phyloP scores from a whole-genome alignment of 495 filamentous ascomycete genomes.

The Penicillium cosmopolitanum region DNA sequence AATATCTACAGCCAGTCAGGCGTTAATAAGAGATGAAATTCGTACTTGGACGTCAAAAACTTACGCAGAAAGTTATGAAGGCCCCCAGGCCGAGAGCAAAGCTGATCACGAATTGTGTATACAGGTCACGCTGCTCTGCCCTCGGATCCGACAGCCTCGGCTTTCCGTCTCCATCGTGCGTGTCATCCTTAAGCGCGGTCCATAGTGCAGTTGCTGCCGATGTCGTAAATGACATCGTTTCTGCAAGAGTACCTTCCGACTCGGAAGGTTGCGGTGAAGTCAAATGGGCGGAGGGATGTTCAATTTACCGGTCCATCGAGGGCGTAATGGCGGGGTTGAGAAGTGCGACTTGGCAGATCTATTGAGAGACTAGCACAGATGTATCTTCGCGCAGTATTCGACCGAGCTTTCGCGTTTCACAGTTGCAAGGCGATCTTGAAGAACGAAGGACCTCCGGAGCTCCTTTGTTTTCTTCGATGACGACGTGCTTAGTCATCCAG shows the following conservation, averaged over 20 bases:
- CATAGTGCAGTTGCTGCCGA: slow-evolving; percentile 33
- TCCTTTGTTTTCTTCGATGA: slow-evolving; percentile 11
- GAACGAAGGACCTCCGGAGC: neutral
- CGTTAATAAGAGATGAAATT: neutral
- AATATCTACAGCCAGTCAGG: slow-evolving; percentile 55
- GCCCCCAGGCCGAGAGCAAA: slow-evolving; percentile 58
- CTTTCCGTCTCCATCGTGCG: slow-evolving; percentile 24
- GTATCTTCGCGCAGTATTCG: too few relatives aligned
- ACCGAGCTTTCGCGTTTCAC: neutral
- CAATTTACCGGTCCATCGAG: slow-evolving; percentile 22
- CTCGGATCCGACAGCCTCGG: slow-evolving; percentile 41
- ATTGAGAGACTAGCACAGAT: too few relatives aligned
- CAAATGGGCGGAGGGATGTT: slow-evolving; percentile 11
- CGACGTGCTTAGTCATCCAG: slow-evolving; percentile 2
- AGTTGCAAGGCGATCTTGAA: neutral
- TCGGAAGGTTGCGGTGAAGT: slow-evolving; percentile 17
- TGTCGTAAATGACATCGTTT: slow-evolving; percentile 40
- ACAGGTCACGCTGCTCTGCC: slow-evolving; percentile 53
- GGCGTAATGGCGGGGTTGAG: slow-evolving; percentile 11
- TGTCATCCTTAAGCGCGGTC: slow-evolving; percentile 26
- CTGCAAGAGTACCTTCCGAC: slow-evolving; percentile 23
- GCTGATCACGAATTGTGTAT: slow-evolving; percentile 63
- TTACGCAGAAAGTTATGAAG: slow-evolving; percentile 67
- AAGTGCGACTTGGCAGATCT: too few relatives aligned
- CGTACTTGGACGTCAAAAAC: slow-evolving; percentile 17